Evolutionary conservation across 371 early-diverging fungal species (phyloP).

Genomic region (Actinomucor elegans): DNA sequence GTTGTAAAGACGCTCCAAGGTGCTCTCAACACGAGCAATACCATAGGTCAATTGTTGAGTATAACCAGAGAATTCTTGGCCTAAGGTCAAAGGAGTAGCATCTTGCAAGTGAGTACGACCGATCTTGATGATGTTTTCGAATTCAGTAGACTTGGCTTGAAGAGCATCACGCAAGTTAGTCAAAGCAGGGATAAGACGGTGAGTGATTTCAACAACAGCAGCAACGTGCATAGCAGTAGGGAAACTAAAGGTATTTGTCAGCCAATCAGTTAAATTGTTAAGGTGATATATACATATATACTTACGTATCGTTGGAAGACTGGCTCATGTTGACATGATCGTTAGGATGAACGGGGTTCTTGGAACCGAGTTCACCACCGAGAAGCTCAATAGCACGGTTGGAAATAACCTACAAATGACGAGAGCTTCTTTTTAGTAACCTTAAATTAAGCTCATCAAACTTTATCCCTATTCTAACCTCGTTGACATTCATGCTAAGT

Average conservation of each 20-base stretch:
- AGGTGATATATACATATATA: neutral
- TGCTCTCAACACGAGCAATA: slow-evolving; percentile 71
- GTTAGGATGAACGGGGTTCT: slow-evolving; percentile 87
- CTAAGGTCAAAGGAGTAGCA: slow-evolving; percentile 85
- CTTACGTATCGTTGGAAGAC: slow-evolving; percentile 84
- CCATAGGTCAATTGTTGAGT: slow-evolving; percentile 76
- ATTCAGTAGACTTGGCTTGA: slow-evolving; percentile 61
- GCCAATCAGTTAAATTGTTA: neutral
- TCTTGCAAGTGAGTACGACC: slow-evolving; percentile 89
- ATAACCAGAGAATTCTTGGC: slow-evolving; percentile 91
- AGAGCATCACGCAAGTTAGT: slow-evolving; percentile 67
- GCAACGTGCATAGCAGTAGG: slow-evolving; percentile 93
- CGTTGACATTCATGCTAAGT: slow-evolving; percentile 78
- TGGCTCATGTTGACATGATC: slow-evolving; percentile 92
- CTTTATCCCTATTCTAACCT: slow-evolving; percentile 24
- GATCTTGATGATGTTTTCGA: slow-evolving; percentile 82
- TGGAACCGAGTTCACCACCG: slow-evolving; percentile 80
- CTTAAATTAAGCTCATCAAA: neutral
- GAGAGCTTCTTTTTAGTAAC: no score
- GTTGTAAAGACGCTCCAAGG: slow-evolving; percentile 72
- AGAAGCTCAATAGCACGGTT: slow-evolving; percentile 90
- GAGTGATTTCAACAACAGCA: slow-evolving; percentile 72
- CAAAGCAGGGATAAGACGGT: slow-evolving; percentile 72
- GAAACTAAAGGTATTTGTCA: slow-evolving; percentile 45
- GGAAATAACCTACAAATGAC: slow-evolving; percentile 69